Conservation (phyloP, 2,329 filamentous ascomycete species). For the Emergomyces pasteurianus region DNA sequence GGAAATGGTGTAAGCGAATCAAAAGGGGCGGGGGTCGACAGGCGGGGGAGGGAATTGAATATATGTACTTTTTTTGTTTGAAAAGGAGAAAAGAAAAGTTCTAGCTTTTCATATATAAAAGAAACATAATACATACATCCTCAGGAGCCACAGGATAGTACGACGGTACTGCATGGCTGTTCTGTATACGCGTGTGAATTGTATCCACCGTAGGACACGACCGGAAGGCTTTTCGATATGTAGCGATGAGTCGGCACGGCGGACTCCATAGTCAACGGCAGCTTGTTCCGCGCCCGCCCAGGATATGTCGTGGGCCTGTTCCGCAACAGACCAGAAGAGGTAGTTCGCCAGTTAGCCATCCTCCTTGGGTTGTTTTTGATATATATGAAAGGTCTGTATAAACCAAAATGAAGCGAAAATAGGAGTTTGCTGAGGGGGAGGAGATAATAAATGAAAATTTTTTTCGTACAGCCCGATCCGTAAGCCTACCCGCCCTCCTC, state of each 20-base stretch:
- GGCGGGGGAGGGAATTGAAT: too few relatives aligned
- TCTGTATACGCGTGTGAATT: conserved; percentile 9
- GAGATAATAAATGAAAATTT: background rate
- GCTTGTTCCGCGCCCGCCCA: conserved; percentile 10
- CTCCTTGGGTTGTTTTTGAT: background rate
- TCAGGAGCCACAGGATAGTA: conserved; percentile 10
- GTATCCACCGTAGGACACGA: conserved; percentile 7
- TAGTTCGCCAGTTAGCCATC: background rate
- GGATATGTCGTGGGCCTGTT: conserved; percentile 9
- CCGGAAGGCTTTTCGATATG: conserved; percentile 3
- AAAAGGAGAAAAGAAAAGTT: background rate
- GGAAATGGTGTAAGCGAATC: background rate
- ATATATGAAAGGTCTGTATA: background rate
- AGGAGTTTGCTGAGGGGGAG: background rate
- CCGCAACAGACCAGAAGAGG: background rate
- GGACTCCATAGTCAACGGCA: conserved; percentile 9
- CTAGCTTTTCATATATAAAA: background rate
- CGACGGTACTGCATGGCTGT: conserved; percentile 10
- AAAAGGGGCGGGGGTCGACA: too few relatives aligned
- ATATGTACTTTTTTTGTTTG: too few relatives aligned
- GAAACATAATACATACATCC: conserved; percentile 4
- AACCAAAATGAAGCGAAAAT: background rate
- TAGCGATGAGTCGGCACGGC: conserved; percentile 6
- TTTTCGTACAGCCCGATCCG: conserved; percentile 7
- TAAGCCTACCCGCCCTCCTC: conserved; percentile 6